These are phyloP conservation scores for Rosa rugosa DNA, from an alignment of 306 rosid genomes.

Conservation along the genomic window DNA sequence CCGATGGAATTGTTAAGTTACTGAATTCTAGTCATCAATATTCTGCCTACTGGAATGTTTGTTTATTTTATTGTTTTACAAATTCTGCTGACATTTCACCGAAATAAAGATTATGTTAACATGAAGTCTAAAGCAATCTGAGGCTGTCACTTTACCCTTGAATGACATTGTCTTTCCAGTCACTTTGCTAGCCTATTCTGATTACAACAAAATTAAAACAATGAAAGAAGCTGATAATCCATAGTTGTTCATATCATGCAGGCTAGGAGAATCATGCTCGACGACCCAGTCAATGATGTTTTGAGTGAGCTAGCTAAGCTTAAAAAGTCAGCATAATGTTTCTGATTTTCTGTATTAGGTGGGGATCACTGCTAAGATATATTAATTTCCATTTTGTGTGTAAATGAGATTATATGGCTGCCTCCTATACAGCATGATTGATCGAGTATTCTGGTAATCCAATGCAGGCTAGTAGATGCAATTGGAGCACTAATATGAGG, in stretches of 20 bases:
- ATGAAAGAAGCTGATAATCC: not conserved
- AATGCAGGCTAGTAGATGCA: conserved; percentile 32
- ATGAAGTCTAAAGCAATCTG: not conserved
- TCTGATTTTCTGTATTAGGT: conserved; percentile 7
- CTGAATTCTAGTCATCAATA: not conserved
- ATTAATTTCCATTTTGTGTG: conserved; percentile 1
- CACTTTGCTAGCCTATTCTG: conserved; percentile 15
- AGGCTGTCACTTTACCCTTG: not conserved
- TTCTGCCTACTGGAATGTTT: conserved; percentile 3
- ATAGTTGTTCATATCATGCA: conserved; percentile 26
- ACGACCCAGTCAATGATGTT: conserved; percentile 45
- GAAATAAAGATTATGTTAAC: not conserved
- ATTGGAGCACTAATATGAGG: not conserved
- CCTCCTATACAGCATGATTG: not conserved
- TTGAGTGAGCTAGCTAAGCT: conserved; percentile 57
- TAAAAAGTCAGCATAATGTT: conserved; percentile 36
- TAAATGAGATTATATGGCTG: conserved; percentile 6
- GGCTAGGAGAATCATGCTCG: conserved; percentile 47
- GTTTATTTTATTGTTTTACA: not conserved
- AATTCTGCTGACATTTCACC: not conserved
- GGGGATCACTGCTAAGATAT: conserved; percentile 35
- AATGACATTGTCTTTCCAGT: not conserved
- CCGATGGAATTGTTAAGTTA: not conserved
- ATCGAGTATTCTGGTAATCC: conserved; percentile 10
- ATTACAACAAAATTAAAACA: not conserved